Evolutionary conservation across 2,329 filamentous ascomycete species (phyloP).

Genomic region (Alternaria gansuensis): DNA sequence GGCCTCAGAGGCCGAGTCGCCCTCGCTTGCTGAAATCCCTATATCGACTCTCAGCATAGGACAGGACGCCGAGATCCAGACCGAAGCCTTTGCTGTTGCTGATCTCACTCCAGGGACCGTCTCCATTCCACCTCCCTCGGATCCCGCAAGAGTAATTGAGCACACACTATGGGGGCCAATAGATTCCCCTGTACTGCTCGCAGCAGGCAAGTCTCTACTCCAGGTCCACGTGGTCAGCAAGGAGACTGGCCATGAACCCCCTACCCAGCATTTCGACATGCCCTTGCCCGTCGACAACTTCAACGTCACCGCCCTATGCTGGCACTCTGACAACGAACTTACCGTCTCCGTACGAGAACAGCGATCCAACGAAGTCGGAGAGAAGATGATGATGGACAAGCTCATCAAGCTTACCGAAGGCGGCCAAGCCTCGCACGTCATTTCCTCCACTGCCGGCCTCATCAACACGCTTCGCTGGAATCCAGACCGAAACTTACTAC

Average conservation of each 20-base stretch:
- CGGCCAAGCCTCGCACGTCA: conserved; percentile 42
- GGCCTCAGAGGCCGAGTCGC: conserved; percentile 51
- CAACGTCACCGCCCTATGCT: conserved; percentile 50
- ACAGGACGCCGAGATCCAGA: conserved; percentile 50
- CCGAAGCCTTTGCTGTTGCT: conserved; percentile 45
- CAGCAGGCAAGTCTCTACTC: conserved; percentile 49
- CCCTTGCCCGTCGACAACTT: conserved; percentile 44
- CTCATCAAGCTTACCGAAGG: conserved; percentile 48
- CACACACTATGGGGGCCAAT: conserved; percentile 51
- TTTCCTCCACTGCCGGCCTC: conserved; percentile 51
- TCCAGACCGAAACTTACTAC: conserved; percentile 42
- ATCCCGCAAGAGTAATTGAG: conserved; percentile 37
- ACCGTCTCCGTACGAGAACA: conserved; percentile 49
- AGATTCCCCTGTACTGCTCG: conserved; percentile 44
- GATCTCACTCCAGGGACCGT: conserved; percentile 45
- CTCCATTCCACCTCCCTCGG: conserved; percentile 39
- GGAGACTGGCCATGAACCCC: conserved; percentile 9
- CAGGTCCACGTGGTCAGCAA: conserved; percentile 45
- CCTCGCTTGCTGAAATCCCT: conserved; percentile 50
- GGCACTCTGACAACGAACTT: conserved; percentile 47
- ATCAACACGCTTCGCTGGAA: conserved; percentile 53
- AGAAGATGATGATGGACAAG: conserved; percentile 52
- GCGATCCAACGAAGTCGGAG: conserved; percentile 48
- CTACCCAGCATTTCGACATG: conserved; percentile 37
- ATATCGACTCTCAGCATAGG: conserved; percentile 53